Evolutionary conservation across 2,329 filamentous ascomycete species (phyloP).

Genomic region (Chaetomiaceae sp.): DNA sequence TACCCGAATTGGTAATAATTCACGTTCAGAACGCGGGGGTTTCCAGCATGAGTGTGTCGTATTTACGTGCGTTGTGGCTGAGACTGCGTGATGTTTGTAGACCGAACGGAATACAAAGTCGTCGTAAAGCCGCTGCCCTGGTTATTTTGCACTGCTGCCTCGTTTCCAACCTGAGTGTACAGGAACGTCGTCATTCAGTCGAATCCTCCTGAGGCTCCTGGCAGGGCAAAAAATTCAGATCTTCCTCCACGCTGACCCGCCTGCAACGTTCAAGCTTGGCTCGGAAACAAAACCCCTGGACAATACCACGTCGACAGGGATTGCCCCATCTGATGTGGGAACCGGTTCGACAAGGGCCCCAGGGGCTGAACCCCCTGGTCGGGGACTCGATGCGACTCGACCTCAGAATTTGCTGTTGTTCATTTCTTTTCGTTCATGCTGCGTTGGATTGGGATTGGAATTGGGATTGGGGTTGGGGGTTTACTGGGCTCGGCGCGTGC

Average conservation of each 20-base stretch:
- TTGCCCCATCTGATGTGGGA: background rate
- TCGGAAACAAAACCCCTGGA: conserved; percentile 19
- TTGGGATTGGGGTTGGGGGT: background rate
- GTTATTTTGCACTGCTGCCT: no score
- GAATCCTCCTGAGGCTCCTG: background rate
- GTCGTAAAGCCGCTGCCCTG: no score
- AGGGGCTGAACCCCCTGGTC: background rate
- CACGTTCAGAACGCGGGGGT: no score
- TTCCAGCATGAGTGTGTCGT: background rate
- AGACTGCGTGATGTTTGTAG: background rate
- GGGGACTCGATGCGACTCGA: conserved; percentile 11
- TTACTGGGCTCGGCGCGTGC: background rate
- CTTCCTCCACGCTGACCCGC: conserved; percentile 1
- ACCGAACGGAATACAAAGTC: no score
- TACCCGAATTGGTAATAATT: no score
- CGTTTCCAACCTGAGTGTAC: background rate
- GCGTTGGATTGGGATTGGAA: no score
- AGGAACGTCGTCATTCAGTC: no score
- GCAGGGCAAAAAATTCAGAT: conserved; percentile 11
- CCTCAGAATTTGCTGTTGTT: conserved; percentile 8
- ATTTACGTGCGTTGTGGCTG: background rate
- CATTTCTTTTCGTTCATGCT: conserved; percentile 10
- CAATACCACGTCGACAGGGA: conserved; percentile 12
- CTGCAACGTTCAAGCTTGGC: conserved; percentile 6
- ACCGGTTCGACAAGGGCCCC: conserved; percentile 6